Conservation (phyloP, 2,329 filamentous ascomycete species). For the Diaporthe citriasiana region DNA sequence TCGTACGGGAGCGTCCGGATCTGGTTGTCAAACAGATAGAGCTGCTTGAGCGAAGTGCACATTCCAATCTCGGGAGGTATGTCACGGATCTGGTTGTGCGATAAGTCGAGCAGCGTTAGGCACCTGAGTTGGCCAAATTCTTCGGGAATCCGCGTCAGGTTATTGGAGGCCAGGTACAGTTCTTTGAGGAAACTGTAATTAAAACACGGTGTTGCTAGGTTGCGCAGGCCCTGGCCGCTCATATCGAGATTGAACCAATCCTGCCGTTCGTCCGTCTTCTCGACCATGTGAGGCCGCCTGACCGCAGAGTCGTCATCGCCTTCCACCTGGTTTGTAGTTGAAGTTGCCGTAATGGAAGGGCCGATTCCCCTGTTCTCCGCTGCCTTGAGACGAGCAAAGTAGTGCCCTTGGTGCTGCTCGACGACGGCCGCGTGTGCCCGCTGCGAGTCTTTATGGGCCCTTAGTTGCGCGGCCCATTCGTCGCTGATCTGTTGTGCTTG, state of each 20-base stretch:
- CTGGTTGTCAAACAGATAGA: conserved; percentile 92
- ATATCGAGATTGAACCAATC: conserved; percentile 96
- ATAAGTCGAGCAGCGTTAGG: conserved; percentile 87
- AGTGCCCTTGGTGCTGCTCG: conserved; percentile 74
- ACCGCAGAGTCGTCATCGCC: conserved; percentile 70
- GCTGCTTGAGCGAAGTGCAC: conserved; percentile 90
- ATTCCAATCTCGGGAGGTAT: conserved; percentile 95
- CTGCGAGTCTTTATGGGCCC: conserved; percentile 83
- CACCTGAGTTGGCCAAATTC: conserved; percentile 86
- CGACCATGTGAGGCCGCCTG: conserved; percentile 74
- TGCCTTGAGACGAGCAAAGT: conserved; percentile 80
- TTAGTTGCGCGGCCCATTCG: conserved; percentile 91
- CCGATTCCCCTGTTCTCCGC: conserved; percentile 77
- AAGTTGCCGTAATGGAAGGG: conserved; percentile 65
- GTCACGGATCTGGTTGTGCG: conserved; percentile 85
- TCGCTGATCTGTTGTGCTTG: conserved; percentile 70
- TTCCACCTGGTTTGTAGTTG: conserved; percentile 61
- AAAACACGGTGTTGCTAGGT: conserved; percentile 85
- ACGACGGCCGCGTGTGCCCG: conserved; percentile 79
- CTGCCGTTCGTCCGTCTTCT: conserved; percentile 77
- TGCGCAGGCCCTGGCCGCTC: conserved; percentile 93
- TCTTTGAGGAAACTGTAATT: conserved; percentile 90
- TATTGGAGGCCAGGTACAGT: conserved; percentile 94
- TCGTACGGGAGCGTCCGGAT: conserved; percentile 87
- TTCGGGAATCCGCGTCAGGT: conserved; percentile 82